phyloP scores from a whole-genome alignment of 768 basidiomycete species.

The Rhodotorula paludigena region DNA sequence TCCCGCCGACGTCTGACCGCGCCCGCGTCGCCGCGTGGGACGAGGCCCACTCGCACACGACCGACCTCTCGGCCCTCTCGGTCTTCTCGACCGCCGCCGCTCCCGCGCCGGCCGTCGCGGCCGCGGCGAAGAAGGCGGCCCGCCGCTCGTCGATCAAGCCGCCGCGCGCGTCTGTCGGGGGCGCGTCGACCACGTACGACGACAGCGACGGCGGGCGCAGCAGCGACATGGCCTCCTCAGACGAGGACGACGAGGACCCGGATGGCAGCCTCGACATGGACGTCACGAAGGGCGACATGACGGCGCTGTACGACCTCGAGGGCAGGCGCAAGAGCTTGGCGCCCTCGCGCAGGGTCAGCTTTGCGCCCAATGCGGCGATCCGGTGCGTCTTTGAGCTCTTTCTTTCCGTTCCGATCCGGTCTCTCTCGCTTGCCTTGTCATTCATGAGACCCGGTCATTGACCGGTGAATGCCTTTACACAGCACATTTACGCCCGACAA shows the following conservation, averaged over 20 bases:
- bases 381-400: slow-evolving; percentile 23
- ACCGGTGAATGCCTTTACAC: neutral
- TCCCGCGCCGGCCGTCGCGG: neutral
- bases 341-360: slow-evolving; percentile 37
- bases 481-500: slow-evolving; percentile 38
- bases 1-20: neutral
- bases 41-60: slow-evolving; percentile 16
- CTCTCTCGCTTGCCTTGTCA: neutral
- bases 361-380: slow-evolving; percentile 40
- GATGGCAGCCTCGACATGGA: slow-evolving; percentile 31
- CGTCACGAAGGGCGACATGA: slow-evolving; percentile 19
- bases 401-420: neutral
- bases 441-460: no score
- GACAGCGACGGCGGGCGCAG: slow-evolving; percentile 11
- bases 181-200: slow-evolving; percentile 23
- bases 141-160: slow-evolving; percentile 20
- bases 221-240: neutral
- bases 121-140: neutral
- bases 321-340: slow-evolving; percentile 12
- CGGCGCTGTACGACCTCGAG: slow-evolving; percentile 11
- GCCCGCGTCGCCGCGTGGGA: neutral
- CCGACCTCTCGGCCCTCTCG: slow-evolving; percentile 22
- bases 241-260: slow-evolving; percentile 23
- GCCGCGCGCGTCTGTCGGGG: neutral
- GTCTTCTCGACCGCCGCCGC: slow-evolving; percentile 3